These are phyloP conservation scores for Trichoderma sp. DNA, from an alignment of 2,329 filamentous ascomycete species.

Conservation along the genomic window DNA sequence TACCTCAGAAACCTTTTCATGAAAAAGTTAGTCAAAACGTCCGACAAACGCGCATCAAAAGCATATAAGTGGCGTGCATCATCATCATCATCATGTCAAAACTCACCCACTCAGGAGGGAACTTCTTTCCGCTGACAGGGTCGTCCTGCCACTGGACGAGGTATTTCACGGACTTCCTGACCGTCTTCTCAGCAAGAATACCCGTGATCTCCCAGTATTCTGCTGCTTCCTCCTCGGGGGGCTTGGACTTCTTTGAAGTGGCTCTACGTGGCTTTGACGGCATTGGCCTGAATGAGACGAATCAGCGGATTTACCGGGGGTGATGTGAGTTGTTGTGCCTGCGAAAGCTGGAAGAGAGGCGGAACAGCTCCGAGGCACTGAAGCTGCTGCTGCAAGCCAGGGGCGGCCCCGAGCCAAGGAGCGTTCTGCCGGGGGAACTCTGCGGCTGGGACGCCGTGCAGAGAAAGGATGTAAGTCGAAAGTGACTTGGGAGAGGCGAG, in stretches of 20 bases:
- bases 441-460: conserved; percentile 36
- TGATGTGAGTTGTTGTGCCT: neutral
- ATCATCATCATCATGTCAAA: conserved; percentile 3
- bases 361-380: conserved; percentile 16
- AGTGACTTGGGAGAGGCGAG: conserved; percentile 31
- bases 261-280: conserved; percentile 36
- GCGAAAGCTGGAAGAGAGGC: neutral
- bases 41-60: neutral
- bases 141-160: conserved; percentile 46
- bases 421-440: conserved; percentile 34
- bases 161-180: conserved; percentile 38
- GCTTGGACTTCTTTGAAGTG: conserved; percentile 31
- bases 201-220: conserved; percentile 42
- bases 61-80: conserved; percentile 8
- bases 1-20: conserved; percentile 37
- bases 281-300: conserved; percentile 38
- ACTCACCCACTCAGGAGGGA: conserved; percentile 42
- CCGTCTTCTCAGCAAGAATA: conserved; percentile 42
- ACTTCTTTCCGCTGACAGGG: conserved; percentile 38
- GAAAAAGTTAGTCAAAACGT: conserved; percentile 31
- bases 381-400: conserved; percentile 25
- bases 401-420: conserved; percentile 32
- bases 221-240: conserved; percentile 32
- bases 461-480: conserved; percentile 38
- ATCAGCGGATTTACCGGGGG: neutral